A percentile compares a stretch with the other conserved stretches of the same genome.
phyloP scores from a whole-genome alignment of 441 rosid genomes.

The Pelargonium cotyledonis region DNA sequence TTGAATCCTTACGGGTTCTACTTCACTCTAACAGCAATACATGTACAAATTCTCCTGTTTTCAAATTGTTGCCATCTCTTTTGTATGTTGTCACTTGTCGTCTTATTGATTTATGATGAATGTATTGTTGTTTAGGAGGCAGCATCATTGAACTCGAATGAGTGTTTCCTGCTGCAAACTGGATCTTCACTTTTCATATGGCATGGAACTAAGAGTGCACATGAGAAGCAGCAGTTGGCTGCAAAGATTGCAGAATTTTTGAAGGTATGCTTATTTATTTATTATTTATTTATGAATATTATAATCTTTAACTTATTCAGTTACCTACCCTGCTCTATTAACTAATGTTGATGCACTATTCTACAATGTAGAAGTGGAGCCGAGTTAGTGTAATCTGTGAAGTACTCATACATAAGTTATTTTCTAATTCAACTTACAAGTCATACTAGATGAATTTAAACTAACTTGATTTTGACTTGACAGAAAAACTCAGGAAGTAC shows the following conservation, averaged over 20 bases:
- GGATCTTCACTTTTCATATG: slow-evolving; percentile 81
- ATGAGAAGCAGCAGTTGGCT: slow-evolving; percentile 80
- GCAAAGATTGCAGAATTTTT: slow-evolving; percentile 78
- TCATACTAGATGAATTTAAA: no score
- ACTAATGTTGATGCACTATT: neutral
- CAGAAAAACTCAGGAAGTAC: no score
- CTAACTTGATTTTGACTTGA: no score
- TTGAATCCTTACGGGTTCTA: neutral
- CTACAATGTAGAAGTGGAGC: no score
- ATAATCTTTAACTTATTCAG: neutral
- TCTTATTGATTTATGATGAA: neutral
- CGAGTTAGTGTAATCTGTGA: no score
- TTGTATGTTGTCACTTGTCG: neutral
- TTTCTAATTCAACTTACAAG: no score
- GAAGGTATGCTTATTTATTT: slow-evolving; percentile 41
- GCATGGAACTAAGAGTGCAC: slow-evolving; percentile 93
- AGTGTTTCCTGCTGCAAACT: slow-evolving; percentile 96
- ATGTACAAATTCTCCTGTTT: neutral
- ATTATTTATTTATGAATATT: slow-evolving; percentile 1
- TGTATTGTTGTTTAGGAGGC: slow-evolving; percentile 53
- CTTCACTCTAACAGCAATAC: neutral
- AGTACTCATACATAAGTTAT: no score
- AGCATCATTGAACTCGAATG: slow-evolving; percentile 70
- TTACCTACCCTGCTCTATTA: neutral
- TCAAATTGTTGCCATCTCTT: neutral